Base-by-base conservation (phyloP, 108 stramenopile species). In the Pseudonitzschia multistriata region DNA sequence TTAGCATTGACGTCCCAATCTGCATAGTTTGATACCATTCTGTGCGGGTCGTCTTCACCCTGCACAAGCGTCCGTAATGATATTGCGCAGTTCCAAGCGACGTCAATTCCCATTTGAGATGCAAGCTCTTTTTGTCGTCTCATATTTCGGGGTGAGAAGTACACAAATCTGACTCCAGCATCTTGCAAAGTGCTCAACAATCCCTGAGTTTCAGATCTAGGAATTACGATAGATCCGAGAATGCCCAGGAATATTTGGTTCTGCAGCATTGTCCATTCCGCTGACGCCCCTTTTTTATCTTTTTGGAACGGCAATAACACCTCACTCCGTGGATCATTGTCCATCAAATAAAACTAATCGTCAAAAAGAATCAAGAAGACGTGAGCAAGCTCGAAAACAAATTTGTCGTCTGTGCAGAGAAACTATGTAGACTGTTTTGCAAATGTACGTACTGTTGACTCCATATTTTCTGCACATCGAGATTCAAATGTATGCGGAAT, bases 1-100 rank as follows among this genome's bases (percentile, higher is more conserved):
- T 91, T 85, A 17, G 96, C 96, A 67, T 96, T 96, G 3, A 98
- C 95, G 75, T 97, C 96, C 97, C 97, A 98, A 69, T 98, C 97
- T 3, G 97, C 97, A 66, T 98, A 98, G 34, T 82, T 80, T 1
- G 89, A 91, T 39, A 84, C 85, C 93, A 97, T 96, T 59, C 97
- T 68, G 79, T 95, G 91, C 1, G 83, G 76, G 70, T 98, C 97
- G 49, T 82, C 79, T 61, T 88, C 74, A 14, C 87, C 87, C 27
- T 78, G 79, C 25, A 89, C 88, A 61, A 97, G 73, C 13, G 96
- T 85, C 35, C 84, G 66, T 27, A 98, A 72, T 1, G 92, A 93
- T 37, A 98, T 97, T 7, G 97, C 96, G 65, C 94, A 96, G 66
- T 98, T 98, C 96, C 95, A 97, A 28, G 93, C 93, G 3, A 95